phyloP scores from a whole-genome alignment of 1,284 basidiomycete genomes.

The Apiotrichum porosum region DNA sequence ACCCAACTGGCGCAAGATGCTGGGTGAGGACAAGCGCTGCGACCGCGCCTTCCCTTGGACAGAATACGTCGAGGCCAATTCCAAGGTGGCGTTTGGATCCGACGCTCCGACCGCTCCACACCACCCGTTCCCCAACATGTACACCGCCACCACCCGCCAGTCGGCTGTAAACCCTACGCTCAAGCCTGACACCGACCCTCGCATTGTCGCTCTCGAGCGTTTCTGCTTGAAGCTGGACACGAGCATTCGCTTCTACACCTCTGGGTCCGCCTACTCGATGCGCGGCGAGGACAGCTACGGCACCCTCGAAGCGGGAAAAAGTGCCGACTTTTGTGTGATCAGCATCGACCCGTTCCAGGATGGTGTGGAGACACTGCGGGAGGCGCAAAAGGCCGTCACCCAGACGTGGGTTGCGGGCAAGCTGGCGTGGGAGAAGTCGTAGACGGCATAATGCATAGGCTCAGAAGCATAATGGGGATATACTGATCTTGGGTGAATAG shows the following conservation, averaged over 20 bases:
- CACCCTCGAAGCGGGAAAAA: conserved; percentile 20
- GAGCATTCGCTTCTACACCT: conserved; percentile 21
- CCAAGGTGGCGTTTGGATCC: conserved; percentile 29
- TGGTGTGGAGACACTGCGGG: conserved; percentile 21
- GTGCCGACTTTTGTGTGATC: conserved; percentile 31
- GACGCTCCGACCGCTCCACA: conserved; percentile 33
- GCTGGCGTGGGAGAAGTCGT: conserved; percentile 10
- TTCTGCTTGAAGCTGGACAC: conserved; percentile 16
- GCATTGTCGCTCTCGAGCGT: conserved; percentile 8
- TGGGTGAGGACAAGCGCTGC: conserved; percentile 28
- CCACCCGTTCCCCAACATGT: conserved; percentile 26
- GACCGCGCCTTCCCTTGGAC: conserved; percentile 31
- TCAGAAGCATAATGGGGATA: too few species aligned
- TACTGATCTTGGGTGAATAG: too few species aligned
- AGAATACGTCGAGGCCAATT: conserved; percentile 22
- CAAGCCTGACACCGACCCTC: conserved; percentile 9
- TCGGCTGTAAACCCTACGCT: conserved; percentile 23
- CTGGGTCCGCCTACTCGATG: conserved; percentile 25
- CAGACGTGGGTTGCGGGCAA: conserved; percentile 30
- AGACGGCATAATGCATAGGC: neutral
- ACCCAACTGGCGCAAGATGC: conserved; percentile 25
- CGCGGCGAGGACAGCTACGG: conserved; percentile 17
- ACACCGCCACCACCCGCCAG: conserved; percentile 30
- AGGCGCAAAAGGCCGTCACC: conserved; percentile 23
- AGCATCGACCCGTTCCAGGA: conserved; percentile 27